A percentile compares a stretch with the other conserved stretches of the same genome.
Conservation (phyloP, 2,329 filamentous ascomycete genomes). For the Fusarium floridanum region DNA sequence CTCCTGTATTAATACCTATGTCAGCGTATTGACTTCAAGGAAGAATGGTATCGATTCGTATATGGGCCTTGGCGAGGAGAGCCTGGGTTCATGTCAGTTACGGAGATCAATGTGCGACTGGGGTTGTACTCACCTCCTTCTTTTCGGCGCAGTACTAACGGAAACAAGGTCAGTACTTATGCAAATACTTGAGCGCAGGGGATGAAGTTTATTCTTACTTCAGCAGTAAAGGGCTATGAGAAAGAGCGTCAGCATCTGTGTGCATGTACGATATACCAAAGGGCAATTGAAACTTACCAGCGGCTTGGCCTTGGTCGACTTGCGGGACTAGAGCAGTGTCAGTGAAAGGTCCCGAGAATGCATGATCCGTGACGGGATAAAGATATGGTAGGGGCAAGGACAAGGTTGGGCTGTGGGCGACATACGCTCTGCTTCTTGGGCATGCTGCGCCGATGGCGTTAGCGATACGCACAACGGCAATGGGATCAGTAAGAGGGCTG, state of each 20-base stretch:
- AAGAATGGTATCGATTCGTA: neutral
- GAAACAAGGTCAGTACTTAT: neutral
- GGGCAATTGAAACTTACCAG: neutral
- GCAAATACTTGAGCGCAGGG: neutral
- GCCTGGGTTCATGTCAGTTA: neutral
- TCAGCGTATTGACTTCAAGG: too few relatives aligned
- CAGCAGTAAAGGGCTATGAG: neutral
- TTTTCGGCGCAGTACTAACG: neutral
- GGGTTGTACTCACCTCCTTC: neutral
- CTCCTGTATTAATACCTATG: neutral
- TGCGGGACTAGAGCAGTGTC: too few relatives aligned
- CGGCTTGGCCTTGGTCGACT: neutral
- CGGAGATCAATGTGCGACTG: neutral
- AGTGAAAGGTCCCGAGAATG: too few relatives aligned
- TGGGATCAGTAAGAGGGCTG: neutral
- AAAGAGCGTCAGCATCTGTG: neutral
- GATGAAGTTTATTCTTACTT: neutral
- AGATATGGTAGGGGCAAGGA: too few relatives aligned
- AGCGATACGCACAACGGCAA: neutral
- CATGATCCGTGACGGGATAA: too few relatives aligned
- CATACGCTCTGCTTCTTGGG: too few relatives aligned
- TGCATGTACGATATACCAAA: neutral
- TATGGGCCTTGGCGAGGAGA: neutral
- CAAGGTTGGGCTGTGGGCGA: too few relatives aligned
- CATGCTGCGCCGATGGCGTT: neutral